phyloP scores from a whole-genome alignment of 495 filamentous ascomycete species.

The Talaromyces nanjingensis region DNA sequence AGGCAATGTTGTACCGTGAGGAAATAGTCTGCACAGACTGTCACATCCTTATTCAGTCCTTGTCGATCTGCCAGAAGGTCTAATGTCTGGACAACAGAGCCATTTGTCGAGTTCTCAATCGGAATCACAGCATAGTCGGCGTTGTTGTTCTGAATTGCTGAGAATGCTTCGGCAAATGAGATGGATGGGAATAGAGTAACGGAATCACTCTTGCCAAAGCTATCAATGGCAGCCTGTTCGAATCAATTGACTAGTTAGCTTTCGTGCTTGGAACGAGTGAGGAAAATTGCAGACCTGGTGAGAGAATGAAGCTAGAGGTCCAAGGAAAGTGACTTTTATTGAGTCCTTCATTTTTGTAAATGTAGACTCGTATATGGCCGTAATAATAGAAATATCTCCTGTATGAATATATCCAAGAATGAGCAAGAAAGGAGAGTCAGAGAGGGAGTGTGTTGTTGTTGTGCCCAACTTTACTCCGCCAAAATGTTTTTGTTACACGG shows the following conservation, averaged over 20 bases:
- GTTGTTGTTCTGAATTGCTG: constrained; percentile 57
- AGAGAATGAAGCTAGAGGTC: constrained; percentile 77
- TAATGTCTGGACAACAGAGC: constrained; percentile 79
- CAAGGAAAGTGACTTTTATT: constrained; percentile 67
- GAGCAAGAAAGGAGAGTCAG: background rate
- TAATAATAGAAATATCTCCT: background rate
- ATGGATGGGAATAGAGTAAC: constrained; percentile 51
- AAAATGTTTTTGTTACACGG: background rate
- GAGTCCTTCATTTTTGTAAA: constrained; percentile 14
- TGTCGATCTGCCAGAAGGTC: constrained; percentile 76
- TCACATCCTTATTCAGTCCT: constrained; percentile 51
- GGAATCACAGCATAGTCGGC: constrained; percentile 76
- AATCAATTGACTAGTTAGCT: constrained; percentile 2
- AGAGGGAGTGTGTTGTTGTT: background rate
- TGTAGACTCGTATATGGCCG: background rate
- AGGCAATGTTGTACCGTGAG: constrained; percentile 82
- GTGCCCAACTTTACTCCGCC: background rate
- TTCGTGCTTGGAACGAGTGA: background rate
- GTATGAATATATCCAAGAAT: background rate
- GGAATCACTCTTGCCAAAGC: constrained; percentile 41
- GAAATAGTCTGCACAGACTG: constrained; percentile 75
- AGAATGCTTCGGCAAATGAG: constrained; percentile 69
- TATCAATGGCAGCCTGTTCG: constrained; percentile 58
- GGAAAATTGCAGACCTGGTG: constrained; percentile 62
- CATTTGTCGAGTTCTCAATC: constrained; percentile 94